Evolutionary conservation across 2,329 filamentous ascomycete genomes (phyloP).

Genomic region (Thielaviopsis ethacetica): DNA sequence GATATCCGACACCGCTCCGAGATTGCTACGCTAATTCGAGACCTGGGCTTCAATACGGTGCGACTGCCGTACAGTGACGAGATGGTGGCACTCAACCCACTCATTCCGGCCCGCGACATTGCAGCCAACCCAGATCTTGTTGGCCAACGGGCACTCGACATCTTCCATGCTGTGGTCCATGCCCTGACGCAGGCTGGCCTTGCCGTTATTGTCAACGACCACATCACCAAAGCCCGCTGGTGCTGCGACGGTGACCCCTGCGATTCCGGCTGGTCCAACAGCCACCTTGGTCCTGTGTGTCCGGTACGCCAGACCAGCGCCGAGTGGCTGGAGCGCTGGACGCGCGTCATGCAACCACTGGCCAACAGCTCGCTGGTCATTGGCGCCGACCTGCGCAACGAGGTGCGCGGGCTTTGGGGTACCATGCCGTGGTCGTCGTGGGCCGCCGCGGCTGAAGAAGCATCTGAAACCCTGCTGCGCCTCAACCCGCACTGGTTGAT

Average conservation of each 20-base stretch:
- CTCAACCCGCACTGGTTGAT: slow-evolving; percentile 50
- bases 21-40: slow-evolving; percentile 43
- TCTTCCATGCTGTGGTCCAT: slow-evolving; percentile 41
- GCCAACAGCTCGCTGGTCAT: slow-evolving; percentile 44
- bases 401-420: slow-evolving; percentile 52
- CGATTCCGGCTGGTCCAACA: slow-evolving; percentile 50
- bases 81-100: slow-evolving; percentile 41
- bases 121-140: slow-evolving; percentile 43
- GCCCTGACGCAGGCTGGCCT: slow-evolving; percentile 45
- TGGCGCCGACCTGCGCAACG: slow-evolving; percentile 51
- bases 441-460: slow-evolving; percentile 47
- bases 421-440: slow-evolving; percentile 50
- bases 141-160: slow-evolving; percentile 39
- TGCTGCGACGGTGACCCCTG: slow-evolving; percentile 53
- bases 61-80: slow-evolving; percentile 54
- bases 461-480: slow-evolving; percentile 41
- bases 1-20: slow-evolving; percentile 44
- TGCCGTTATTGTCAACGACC: slow-evolving; percentile 52
- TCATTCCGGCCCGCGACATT: slow-evolving; percentile 31
- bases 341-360: slow-evolving; percentile 44
- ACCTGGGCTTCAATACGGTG: slow-evolving; percentile 54
- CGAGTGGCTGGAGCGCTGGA: slow-evolving; percentile 51
- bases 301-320: slow-evolving; percentile 46
- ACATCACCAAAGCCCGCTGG: slow-evolving; percentile 53
- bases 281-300: slow-evolving; percentile 43